Evolutionary conservation across 805 yeast species (phyloP).

Genomic region (Wilhelminamyces savonicus): DNA sequence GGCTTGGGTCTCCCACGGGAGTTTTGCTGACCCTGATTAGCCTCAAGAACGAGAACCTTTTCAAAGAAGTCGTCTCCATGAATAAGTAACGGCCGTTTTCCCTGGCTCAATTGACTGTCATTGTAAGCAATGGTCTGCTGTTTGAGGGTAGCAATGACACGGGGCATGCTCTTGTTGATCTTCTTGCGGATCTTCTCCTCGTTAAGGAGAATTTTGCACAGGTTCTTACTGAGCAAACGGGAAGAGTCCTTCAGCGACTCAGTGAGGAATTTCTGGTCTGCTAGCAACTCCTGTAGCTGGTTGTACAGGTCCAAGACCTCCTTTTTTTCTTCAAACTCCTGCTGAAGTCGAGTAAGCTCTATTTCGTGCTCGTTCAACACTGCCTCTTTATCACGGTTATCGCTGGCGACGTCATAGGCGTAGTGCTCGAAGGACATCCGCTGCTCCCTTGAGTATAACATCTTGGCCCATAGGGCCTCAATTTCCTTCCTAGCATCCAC

Average conservation of each 20-base stretch:
- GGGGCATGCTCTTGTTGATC: conserved; percentile 64
- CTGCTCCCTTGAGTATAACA: conserved; percentile 53
- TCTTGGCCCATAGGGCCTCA: conserved; percentile 51
- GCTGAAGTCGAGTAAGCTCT: conserved; percentile 49
- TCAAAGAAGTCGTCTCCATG: conserved; percentile 46
- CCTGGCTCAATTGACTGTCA: conserved; percentile 13
- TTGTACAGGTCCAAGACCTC: conserved; percentile 53
- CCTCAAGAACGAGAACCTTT: conserved; percentile 26
- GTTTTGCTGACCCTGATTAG: conserved; percentile 2
- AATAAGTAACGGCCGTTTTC: conserved; percentile 23
- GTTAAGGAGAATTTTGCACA: conserved; percentile 69
- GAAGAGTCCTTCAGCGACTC: conserved; percentile 76
- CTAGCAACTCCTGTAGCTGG: conserved; percentile 47
- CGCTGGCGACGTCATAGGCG: conserved; percentile 23
- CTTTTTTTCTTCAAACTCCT: conserved; percentile 42
- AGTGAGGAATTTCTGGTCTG: conserved; percentile 57
- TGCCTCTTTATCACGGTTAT: conserved; percentile 48
- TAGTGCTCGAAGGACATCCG: conserved; percentile 41
- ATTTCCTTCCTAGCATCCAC: conserved; percentile 55
- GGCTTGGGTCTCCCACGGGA: too few species aligned
- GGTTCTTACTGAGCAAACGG: conserved; percentile 65
- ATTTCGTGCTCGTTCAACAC: conserved; percentile 57
- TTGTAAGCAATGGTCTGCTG: conserved; percentile 45
- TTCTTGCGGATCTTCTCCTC: conserved; percentile 76
- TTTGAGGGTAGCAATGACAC: conserved; percentile 47